Evolutionary conservation across 257 asterid species (phyloP).

Genomic region (Salvia rosmarinus): DNA sequence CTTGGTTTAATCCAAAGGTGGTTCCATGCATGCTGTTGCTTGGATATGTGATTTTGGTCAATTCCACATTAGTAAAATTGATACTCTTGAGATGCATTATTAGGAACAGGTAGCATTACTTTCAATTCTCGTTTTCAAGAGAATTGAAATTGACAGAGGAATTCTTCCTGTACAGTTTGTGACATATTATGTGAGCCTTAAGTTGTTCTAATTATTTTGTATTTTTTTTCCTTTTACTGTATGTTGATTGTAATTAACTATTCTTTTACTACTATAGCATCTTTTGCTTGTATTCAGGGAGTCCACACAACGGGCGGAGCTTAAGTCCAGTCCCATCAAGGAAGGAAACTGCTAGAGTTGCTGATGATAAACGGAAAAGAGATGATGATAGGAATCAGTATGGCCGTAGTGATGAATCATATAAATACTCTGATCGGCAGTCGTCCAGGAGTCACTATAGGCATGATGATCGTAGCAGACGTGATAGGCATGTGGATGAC

Average conservation of each 20-base stretch:
- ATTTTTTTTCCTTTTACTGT: slow-evolving; percentile 18
- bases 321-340: slow-evolving; percentile 58
- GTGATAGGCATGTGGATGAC: slow-evolving; percentile 62
- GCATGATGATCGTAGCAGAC: slow-evolving; percentile 60
- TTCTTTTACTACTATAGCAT: slow-evolving; percentile 50
- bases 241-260: slow-evolving; percentile 40
- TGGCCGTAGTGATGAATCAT: slow-evolving; percentile 57
- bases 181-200: neutral
- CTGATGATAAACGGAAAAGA: slow-evolving; percentile 53
- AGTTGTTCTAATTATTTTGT: slow-evolving; percentile 2
- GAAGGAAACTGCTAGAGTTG: slow-evolving; percentile 46
- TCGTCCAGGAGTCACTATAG: slow-evolving; percentile 60
- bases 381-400: slow-evolving; percentile 55
- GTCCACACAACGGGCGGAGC: slow-evolving; percentile 56
- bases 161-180: slow-evolving; percentile 8
- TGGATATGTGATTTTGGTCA: neutral
- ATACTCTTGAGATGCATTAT: neutral
- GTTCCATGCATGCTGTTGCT: neutral
- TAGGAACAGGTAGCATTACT: neutral
- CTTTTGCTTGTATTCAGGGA: slow-evolving; percentile 63
- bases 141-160: neutral
- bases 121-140: neutral
- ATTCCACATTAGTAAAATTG: neutral
- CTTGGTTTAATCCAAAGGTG: neutral
- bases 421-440: slow-evolving; percentile 58